Base-by-base conservation (phyloP, 2,329 filamentous ascomycete species). In the Cadophora malorum region DNA sequence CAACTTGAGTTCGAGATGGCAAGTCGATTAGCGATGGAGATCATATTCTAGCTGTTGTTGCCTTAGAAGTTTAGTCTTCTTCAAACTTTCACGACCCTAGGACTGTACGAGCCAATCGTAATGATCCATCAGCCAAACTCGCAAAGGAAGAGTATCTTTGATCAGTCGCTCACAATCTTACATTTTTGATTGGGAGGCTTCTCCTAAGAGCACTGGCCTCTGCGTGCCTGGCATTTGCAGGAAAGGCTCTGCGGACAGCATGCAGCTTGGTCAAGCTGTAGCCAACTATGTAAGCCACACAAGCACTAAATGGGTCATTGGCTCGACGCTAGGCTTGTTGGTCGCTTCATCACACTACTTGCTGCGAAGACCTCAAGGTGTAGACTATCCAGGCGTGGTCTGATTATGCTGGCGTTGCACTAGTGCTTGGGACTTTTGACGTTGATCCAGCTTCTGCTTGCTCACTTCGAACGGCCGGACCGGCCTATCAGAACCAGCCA, bases 371-470 rank as follows among this genome's bases (percentile, higher is more conserved):
- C 33, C 21, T 12, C 33, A 38, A 45, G 14, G 5, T 25, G 31
- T 8, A 38, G 8, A 21, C 19, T 21, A 19, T 16, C 19, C 21
- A 25, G 45, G 56, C 14, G n/a, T 6, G 56, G 35, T 38, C 5
- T 25, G 33, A 5, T 59, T 25, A 19, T 41, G 8, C 2, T 25
- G 33, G 56, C 33, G 56, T 59, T 59, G 33, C 56, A 59, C 12
- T 41, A 59, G 56, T 59, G 56, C 45, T 59, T 59, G 21, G 35
- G 25, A 21, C 35, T 59, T 35, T 59, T 14, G 56, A 45, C 21
- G 12, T 41, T 19, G 21, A 16, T 25, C 33, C 21, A 38, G 33
- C n/a, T 19, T 59, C 4, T 25, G n/a, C 56, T 41, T 45, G 12
- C 19, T 16, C 35, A 59, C 14, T 28, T 8, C 25, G 16, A 38